Evolutionary conservation across 1,284 basidiomycete species (phyloP).

Genomic region (Wallemia mellicola): DNA sequence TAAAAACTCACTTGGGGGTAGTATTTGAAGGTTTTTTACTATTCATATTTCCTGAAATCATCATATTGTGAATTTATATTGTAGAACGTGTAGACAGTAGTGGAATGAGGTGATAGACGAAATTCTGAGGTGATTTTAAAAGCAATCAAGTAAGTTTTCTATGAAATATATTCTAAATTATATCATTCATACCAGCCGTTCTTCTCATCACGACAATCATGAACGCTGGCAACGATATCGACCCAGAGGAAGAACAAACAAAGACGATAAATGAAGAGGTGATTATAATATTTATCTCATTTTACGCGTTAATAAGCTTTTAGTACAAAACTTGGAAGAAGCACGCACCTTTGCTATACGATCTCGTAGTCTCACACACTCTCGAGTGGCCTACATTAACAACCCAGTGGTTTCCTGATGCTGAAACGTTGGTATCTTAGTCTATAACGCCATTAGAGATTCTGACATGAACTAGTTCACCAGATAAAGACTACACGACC

Average conservation of each 20-base stretch:
- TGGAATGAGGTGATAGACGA: too few relatives aligned
- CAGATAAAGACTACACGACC: constrained; percentile 65
- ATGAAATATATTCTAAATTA: too few relatives aligned
- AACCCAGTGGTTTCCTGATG: constrained; percentile 97
- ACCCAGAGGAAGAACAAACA: neutral
- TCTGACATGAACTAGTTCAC: constrained; percentile 24
- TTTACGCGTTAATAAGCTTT: neutral
- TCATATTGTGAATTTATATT: neutral
- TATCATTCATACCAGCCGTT: too few relatives aligned
- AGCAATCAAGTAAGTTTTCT: too few relatives aligned
- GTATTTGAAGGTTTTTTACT: neutral
- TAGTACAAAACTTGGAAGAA: constrained; percentile 34
- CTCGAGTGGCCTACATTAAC: constrained; percentile 95
- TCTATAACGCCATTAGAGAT: neutral
- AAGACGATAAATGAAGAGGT: neutral
- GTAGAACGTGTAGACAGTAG: neutral
- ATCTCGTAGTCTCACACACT: constrained; percentile 87
- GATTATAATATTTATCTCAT: neutral
- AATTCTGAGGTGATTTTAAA: too few relatives aligned
- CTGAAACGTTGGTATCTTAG: constrained; percentile 36
- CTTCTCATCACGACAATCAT: too few relatives aligned
- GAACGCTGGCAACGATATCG: neutral
- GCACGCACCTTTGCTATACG: constrained; percentile 89
- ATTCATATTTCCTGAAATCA: neutral
- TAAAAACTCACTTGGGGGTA: neutral